phyloP scores from a whole-genome alignment of 371 early-diverging fungal species.

The Mucor circinelloides region DNA sequence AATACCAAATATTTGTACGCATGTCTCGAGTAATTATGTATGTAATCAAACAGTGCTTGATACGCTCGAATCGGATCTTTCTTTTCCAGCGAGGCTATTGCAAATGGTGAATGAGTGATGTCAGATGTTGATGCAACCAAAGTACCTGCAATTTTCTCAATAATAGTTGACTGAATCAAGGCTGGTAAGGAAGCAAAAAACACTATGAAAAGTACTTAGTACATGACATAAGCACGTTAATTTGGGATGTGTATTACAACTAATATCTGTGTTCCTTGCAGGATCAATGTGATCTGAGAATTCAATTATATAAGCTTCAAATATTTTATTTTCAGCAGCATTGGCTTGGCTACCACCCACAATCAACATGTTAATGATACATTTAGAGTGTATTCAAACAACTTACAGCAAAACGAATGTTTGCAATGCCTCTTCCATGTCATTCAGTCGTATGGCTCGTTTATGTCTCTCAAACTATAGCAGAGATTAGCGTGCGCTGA shows the following conservation, averaged over 20 bases:
- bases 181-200: slow-evolving; percentile 42
- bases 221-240: background rate
- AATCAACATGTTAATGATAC: background rate
- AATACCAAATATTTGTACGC: slow-evolving; percentile 45
- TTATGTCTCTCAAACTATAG: slow-evolving; percentile 14
- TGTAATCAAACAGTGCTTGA: slow-evolving; percentile 41
- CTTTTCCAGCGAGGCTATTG: slow-evolving; percentile 28
- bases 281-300: slow-evolving; percentile 43
- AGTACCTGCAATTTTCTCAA: slow-evolving; percentile 38
- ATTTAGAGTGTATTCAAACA: background rate
- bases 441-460: slow-evolving; percentile 6
- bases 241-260: slow-evolving; percentile 19
- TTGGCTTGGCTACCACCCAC: slow-evolving; percentile 31
- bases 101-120: background rate
- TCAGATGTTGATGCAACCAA: background rate
- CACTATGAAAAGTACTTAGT: slow-evolving; percentile 11
- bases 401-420: slow-evolving; percentile 20
- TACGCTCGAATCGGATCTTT: slow-evolving; percentile 34
- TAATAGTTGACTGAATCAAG: slow-evolving; percentile 38
- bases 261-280: slow-evolving; percentile 36
- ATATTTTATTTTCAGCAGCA: slow-evolving; percentile 28
- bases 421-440: slow-evolving; percentile 21
- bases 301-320: slow-evolving; percentile 33
- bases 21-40: slow-evolving; percentile 42
- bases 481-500: background rate